A percentile compares a stretch with the other conserved stretches of the same genome.
phyloP scores from a whole-genome alignment of 352 stramenopile species.

The Albugo candida region DNA sequence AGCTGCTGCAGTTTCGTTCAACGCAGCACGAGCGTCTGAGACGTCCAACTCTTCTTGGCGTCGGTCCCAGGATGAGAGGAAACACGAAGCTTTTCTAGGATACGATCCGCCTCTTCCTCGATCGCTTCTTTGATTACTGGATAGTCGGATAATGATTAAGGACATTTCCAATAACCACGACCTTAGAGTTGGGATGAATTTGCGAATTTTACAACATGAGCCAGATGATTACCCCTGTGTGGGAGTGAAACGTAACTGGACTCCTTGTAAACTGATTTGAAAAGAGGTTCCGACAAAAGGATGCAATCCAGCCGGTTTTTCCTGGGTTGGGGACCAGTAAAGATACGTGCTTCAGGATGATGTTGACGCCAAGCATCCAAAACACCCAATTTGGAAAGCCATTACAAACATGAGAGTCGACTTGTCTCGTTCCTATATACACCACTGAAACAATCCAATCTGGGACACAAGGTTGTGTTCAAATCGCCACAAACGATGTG shows the following conservation, averaged over 20 bases:
- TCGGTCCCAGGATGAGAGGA: slow-evolving; percentile 1
- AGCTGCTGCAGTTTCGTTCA: not conserved
- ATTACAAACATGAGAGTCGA: not conserved
- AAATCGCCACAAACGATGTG: slow-evolving; percentile 10
- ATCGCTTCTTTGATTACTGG: slow-evolving; percentile 1
- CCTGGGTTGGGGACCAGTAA: slow-evolving; percentile 1
- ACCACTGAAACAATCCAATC: not conserved
- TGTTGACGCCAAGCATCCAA: slow-evolving; percentile 7
- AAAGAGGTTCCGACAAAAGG: not conserved
- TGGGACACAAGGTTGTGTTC: slow-evolving; percentile 3
- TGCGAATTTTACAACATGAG: not conserved
- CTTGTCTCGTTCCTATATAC: not conserved
- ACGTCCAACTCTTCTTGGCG: slow-evolving; percentile 7
- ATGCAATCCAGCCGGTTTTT: slow-evolving; percentile 15
- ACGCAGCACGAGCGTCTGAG: not conserved
- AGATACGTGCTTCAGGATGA: slow-evolving; percentile 1
- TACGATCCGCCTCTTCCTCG: slow-evolving; percentile 1
- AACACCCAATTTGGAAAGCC: slow-evolving; percentile 5
- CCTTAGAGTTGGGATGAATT: not conserved
- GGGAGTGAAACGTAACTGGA: not conserved
- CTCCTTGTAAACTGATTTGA: not conserved
- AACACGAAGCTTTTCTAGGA: not conserved
- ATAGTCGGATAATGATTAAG: slow-evolving; percentile 4
- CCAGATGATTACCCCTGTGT: not conserved
- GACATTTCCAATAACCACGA: not conserved